Evolutionary conservation across 2,329 filamentous ascomycete genomes (phyloP).

Genomic region (Aphanoascus verrucosus): DNA sequence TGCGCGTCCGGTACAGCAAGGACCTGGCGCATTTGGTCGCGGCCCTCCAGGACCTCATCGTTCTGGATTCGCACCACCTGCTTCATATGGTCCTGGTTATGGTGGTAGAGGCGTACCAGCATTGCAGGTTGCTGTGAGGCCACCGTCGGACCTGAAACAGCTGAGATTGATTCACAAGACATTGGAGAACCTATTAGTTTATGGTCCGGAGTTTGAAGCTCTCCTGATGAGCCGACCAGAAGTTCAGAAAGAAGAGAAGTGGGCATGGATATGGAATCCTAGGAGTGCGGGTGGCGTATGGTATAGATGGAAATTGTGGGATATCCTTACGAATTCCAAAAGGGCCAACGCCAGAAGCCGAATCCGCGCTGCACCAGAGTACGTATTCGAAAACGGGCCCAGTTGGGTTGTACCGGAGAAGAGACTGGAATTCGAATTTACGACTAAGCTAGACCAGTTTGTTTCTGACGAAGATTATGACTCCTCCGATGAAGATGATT

Average conservation of each 20-base stretch:
- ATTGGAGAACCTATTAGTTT: constrained; percentile 64
- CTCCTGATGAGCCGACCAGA: constrained; percentile 77
- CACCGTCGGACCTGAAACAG: constrained; percentile 66
- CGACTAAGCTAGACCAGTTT: constrained; percentile 64
- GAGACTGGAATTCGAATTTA: constrained; percentile 68
- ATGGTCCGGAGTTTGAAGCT: constrained; percentile 82
- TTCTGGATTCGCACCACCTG: constrained; percentile 64
- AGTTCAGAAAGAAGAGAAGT: constrained; percentile 77
- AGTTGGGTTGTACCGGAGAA: constrained; percentile 69
- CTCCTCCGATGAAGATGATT: constrained; percentile 73
- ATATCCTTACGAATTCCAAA: constrained; percentile 60
- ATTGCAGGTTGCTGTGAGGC: constrained; percentile 57
- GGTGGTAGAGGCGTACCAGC: constrained; percentile 43
- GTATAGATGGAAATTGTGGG: constrained; percentile 88
- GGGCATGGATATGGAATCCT: constrained; percentile 89
- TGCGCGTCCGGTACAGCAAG: constrained; percentile 54
- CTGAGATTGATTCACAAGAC: constrained; percentile 80
- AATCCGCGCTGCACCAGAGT: constrained; percentile 37
- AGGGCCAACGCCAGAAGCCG: constrained; percentile 22
- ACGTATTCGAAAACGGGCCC: constrained; percentile 63
- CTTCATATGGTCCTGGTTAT: constrained; percentile 50
- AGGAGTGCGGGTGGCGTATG: constrained; percentile 69
- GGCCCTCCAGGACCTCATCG: constrained; percentile 41
- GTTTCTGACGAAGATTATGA: constrained; percentile 76
- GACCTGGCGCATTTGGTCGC: constrained; percentile 25